Conservation (phyloP, 129 eudicot genomes). For the Escallonia rubra region DNA sequence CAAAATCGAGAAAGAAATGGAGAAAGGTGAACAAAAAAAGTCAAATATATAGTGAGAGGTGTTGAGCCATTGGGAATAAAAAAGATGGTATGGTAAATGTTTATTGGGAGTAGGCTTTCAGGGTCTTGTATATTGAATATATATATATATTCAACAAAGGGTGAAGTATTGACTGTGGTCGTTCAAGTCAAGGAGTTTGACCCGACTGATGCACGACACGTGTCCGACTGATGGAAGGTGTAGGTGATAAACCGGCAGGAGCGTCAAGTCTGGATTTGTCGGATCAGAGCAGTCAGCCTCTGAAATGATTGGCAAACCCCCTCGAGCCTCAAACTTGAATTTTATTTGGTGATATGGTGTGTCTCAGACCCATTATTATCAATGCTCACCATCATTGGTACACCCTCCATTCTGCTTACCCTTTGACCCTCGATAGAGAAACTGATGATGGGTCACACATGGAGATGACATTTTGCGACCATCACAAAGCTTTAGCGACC, state of each 20-base stretch:
- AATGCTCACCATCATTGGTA: neutral
- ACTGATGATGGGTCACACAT: too few relatives aligned
- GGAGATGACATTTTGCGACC: too few relatives aligned
- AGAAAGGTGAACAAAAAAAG: neutral
- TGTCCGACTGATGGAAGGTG: slow-evolving; percentile 16
- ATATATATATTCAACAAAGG: too few relatives aligned
- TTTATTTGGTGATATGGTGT: too few relatives aligned
- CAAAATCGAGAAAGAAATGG: neutral
- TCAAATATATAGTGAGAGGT: too few relatives aligned
- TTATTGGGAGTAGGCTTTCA: too few relatives aligned
- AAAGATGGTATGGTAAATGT: too few relatives aligned
- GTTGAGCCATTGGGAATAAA: too few relatives aligned
- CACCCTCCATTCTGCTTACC: too few relatives aligned
- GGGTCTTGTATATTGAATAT: too few relatives aligned
- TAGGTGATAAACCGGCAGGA: neutral
- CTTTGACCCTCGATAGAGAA: too few relatives aligned
- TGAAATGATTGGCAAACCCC: slow-evolving; percentile 32
- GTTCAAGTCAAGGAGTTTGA: slow-evolving; percentile 12
- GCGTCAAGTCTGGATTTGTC: slow-evolving; percentile 16
- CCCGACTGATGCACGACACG: slow-evolving; percentile 36
- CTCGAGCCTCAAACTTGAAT: slow-evolving; percentile 2
- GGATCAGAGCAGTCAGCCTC: slow-evolving; percentile 21
- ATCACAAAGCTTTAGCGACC: too few relatives aligned
- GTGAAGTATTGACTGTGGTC: slow-evolving; percentile 10
- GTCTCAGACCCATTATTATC: neutral